phyloP scores from a whole-genome alignment of 768 basidiomycete species.

The Arthromyces matolae region DNA sequence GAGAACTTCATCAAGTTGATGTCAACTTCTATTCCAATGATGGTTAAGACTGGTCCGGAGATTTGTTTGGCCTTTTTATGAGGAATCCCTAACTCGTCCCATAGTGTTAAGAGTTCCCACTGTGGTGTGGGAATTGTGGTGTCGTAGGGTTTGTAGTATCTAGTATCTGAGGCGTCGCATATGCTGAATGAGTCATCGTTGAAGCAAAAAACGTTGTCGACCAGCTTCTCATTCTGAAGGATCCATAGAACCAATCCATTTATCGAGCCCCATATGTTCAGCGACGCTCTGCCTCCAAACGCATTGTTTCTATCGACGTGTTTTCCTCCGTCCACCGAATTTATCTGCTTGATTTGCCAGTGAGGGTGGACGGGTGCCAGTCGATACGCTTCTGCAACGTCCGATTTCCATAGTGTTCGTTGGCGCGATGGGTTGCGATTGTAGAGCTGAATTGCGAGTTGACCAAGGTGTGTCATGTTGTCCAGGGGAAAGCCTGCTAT shows the following conservation, averaged over 20 bases:
- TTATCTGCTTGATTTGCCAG: constrained; percentile 24
- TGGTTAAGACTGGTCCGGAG: neutral
- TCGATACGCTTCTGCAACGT: constrained; percentile 34
- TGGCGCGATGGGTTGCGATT: neutral
- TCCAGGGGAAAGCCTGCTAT: constrained; percentile 16
- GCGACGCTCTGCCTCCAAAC: neutral
- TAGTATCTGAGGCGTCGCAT: too few species aligned
- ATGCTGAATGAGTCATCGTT: too few species aligned
- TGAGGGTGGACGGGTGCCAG: constrained; percentile 31
- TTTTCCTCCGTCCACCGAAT: neutral
- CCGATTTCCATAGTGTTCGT: constrained; percentile 31
- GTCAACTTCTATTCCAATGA: neutral
- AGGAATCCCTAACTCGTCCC: too few species aligned
- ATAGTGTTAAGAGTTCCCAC: too few species aligned
- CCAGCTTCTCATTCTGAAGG: neutral
- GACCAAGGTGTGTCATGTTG: constrained; percentile 11
- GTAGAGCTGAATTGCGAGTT: constrained; percentile 9
- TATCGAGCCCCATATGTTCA: neutral
- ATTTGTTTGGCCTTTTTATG: constrained; percentile 10
- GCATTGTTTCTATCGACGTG: neutral
- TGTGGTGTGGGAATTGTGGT: too few species aligned
- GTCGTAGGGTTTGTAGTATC: too few species aligned
- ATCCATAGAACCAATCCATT: neutral
- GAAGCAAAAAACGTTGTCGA: too few species aligned
- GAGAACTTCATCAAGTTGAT: neutral